A percentile compares a stretch with the other conserved stretches of the same genome.
Conservation (phyloP, 768 basidiomycete species). For the Boletellus sp. region DNA sequence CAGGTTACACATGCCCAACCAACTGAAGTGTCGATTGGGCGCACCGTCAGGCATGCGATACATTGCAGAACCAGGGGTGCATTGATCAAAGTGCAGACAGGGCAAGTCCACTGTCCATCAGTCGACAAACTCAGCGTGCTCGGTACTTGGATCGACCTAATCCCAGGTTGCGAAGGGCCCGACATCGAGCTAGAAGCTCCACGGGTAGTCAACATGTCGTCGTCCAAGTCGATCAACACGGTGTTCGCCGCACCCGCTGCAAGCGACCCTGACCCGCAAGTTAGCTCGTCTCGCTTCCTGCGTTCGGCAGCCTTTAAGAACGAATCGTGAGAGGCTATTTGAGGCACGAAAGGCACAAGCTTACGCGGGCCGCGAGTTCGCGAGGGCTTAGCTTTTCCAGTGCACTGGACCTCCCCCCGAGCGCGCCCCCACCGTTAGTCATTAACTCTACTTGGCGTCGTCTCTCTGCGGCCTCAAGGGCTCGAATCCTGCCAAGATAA, state of each 20-base stretch:
- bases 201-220: neutral
- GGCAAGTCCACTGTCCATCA: slow-evolving; percentile 47
- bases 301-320: slow-evolving; percentile 77
- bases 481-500: slow-evolving; percentile 61
- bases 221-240: slow-evolving; percentile 50
- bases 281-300: slow-evolving; percentile 66
- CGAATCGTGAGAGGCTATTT: neutral
- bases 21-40: slow-evolving; percentile 33
- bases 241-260: slow-evolving; percentile 57
- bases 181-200: slow-evolving; percentile 32
- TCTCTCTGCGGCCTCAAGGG: slow-evolving; percentile 79
- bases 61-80: slow-evolving; percentile 47
- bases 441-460: slow-evolving; percentile 45
- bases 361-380: slow-evolving; percentile 59
- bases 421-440: slow-evolving; percentile 51
- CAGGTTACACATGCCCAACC: slow-evolving; percentile 70
- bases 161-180: slow-evolving; percentile 6
- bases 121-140: neutral
- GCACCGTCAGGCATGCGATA: slow-evolving; percentile 49
- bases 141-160: neutral
- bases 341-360: slow-evolving; percentile 38
- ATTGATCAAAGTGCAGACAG: slow-evolving; percentile 68
- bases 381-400: slow-evolving; percentile 50
- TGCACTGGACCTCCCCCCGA: slow-evolving; percentile 51
- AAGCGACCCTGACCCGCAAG: slow-evolving; percentile 63